Evolutionary conservation across 2,329 filamentous ascomycete genomes (phyloP).

Genomic region (Alternaria panax): DNA sequence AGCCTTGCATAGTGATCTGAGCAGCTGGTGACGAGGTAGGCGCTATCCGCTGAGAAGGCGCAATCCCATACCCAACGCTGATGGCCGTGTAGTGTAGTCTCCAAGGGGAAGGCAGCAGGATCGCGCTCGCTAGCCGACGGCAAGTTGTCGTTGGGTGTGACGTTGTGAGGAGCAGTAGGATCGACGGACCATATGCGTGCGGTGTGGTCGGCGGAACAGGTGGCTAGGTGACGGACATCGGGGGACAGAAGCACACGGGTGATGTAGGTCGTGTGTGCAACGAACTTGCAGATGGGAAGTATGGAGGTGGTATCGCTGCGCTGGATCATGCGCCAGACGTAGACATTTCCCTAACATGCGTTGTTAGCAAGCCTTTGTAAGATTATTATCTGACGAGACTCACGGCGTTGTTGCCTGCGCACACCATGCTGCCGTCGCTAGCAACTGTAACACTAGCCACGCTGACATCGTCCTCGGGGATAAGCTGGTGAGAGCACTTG

Average conservation of each 20-base stretch:
- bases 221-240: constrained; percentile 92
- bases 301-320: constrained; percentile 82
- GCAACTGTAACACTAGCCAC: constrained; percentile 96
- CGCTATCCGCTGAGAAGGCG: constrained; percentile 90
- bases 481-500: constrained; percentile 93
- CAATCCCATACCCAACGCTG: constrained; percentile 99
- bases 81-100: constrained; percentile 87
- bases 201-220: constrained; percentile 91
- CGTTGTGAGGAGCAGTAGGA: constrained; percentile 46
- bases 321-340: constrained; percentile 94
- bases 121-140: constrained; percentile 47
- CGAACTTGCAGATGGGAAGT: constrained; percentile 86
- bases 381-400: constrained; percentile 28
- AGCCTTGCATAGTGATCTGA: constrained; percentile 91
- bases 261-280: constrained; percentile 90
- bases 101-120: constrained; percentile 73
- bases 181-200: constrained; percentile 97
- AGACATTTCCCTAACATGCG: constrained; percentile 80
- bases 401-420: constrained; percentile 90
- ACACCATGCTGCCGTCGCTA: constrained; percentile 89
- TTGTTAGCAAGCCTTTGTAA: constrained; percentile 3
- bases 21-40: constrained; percentile 91
- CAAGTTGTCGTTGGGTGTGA: constrained; percentile 40
- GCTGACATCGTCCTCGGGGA: constrained; percentile 93
- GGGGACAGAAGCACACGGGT: constrained; percentile 90